A percentile compares a stretch with the other conserved stretches of the same genome.
Evolutionary conservation across 352 stramenopile species (phyloP).

Genomic region (Globisporangium heterothallicum): DNA sequence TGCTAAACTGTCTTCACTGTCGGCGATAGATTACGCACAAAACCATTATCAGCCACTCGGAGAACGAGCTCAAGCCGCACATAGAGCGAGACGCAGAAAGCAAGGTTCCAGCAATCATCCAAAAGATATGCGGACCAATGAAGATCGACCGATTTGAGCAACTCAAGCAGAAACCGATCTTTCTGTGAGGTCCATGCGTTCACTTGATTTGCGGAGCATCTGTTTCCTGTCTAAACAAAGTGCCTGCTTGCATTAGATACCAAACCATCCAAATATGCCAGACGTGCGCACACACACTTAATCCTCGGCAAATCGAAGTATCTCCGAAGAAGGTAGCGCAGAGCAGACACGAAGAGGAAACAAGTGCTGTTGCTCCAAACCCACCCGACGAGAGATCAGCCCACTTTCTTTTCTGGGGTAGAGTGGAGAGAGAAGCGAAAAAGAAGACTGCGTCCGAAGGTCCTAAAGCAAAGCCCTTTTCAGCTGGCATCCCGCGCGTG

Average conservation of each 20-base stretch:
- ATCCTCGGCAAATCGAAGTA: slow-evolving; percentile 9
- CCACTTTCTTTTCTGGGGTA: slow-evolving; percentile 34
- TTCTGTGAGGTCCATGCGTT: slow-evolving; percentile 24
- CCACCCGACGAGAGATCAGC: slow-evolving; percentile 23
- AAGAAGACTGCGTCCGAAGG: neutral
- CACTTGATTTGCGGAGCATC: neutral
- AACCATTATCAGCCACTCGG: slow-evolving; percentile 33
- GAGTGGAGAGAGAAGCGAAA: slow-evolving; percentile 19
- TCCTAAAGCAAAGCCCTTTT: slow-evolving; percentile 18
- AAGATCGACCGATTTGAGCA: slow-evolving; percentile 34
- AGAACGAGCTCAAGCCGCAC: slow-evolving; percentile 14
- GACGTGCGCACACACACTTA: slow-evolving; percentile 26
- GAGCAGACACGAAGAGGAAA: neutral
- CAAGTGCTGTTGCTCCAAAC: neutral
- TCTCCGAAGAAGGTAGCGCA: neutral
- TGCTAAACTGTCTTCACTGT: neutral
- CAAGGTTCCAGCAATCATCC: slow-evolving; percentile 27
- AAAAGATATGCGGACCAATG: slow-evolving; percentile 25
- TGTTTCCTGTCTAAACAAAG: neutral
- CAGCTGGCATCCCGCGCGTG: slow-evolving; percentile 15
- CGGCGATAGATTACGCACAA: slow-evolving; percentile 31
- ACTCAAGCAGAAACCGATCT: slow-evolving; percentile 30
- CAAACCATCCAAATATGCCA: slow-evolving; percentile 41
- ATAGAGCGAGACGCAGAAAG: slow-evolving; percentile 10
- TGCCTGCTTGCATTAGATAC: slow-evolving; percentile 19